Evolutionary conservation across 805 yeast species (phyloP).

Genomic region (Naumovozyma castellii): DNA sequence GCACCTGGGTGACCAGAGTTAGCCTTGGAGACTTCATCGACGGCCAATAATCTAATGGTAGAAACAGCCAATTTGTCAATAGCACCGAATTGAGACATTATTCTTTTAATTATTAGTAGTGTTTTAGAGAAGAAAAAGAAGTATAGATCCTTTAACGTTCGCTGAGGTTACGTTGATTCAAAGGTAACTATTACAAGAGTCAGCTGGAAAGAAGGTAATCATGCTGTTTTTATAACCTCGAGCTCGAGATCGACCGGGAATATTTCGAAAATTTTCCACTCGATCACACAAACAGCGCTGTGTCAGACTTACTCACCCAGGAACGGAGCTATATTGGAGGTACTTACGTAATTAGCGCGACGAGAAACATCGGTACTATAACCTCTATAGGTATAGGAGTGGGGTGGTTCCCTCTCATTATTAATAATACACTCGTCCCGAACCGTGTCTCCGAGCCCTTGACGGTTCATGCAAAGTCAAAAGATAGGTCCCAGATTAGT

Average conservation of each 20-base stretch:
- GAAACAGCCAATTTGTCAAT: conserved; percentile 68
- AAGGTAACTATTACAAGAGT: neutral
- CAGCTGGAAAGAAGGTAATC: neutral
- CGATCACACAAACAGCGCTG: neutral
- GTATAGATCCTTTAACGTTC: neutral
- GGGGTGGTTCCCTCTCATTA: no score
- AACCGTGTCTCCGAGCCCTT: no score
- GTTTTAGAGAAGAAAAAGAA: neutral
- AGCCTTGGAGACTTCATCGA: conserved; percentile 79
- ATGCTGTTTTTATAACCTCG: neutral
- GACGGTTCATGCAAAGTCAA: no score
- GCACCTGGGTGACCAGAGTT: conserved; percentile 99
- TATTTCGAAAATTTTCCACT: neutral
- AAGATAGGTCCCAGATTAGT: no score
- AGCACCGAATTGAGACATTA: conserved; percentile 35
- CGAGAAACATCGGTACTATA: no score
- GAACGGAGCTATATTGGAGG: no score
- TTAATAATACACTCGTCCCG: no score
- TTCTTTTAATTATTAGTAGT: neutral
- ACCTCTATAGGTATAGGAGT: no score
- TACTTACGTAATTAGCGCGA: no score
- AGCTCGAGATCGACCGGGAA: neutral
- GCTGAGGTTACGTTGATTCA: no score
- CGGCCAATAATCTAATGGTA: conserved; percentile 83
- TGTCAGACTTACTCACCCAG: neutral